Conservation (phyloP, 768 basidiomycete species). For the Mycena filopes region DNA sequence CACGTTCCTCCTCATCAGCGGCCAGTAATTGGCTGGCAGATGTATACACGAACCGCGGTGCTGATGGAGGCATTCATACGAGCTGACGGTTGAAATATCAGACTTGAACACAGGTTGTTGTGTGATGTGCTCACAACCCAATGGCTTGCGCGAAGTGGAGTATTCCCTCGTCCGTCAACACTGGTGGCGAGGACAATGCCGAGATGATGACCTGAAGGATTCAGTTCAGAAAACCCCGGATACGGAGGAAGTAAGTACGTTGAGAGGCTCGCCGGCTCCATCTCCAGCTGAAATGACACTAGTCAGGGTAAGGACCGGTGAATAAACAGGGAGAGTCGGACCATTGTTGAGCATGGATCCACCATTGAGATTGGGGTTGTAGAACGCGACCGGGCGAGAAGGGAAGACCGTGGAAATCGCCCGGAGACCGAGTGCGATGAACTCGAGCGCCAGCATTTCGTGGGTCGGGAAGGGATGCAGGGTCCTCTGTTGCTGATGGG, state of each 20-base stretch:
- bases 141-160: constrained; percentile 63
- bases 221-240: neutral
- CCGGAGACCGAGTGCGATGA: constrained; percentile 22
- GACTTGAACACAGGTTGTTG: neutral
- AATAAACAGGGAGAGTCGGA: neutral
- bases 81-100: constrained; percentile 33
- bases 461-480: neutral
- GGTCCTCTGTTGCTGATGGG: neutral
- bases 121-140: constrained; percentile 56
- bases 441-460: constrained; percentile 22
- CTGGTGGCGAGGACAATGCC: constrained; percentile 57
- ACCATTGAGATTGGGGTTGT: constrained; percentile 46
- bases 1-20: constrained; percentile 71
- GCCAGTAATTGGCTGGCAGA: constrained; percentile 35
- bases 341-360: constrained; percentile 57
- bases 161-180: constrained; percentile 59
- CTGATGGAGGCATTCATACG: constrained; percentile 74
- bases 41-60: constrained; percentile 40
- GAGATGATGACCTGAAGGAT: constrained; percentile 65
- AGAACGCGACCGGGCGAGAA: constrained; percentile 41
- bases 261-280: constrained; percentile 59
- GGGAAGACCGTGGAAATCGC: constrained; percentile 10
- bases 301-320: too few relatives aligned
- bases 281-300: constrained; percentile 34
- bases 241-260: constrained; percentile 36